phyloP scores from a whole-genome alignment of 331 rosid species.

The Stylosanthes scabra region DNA sequence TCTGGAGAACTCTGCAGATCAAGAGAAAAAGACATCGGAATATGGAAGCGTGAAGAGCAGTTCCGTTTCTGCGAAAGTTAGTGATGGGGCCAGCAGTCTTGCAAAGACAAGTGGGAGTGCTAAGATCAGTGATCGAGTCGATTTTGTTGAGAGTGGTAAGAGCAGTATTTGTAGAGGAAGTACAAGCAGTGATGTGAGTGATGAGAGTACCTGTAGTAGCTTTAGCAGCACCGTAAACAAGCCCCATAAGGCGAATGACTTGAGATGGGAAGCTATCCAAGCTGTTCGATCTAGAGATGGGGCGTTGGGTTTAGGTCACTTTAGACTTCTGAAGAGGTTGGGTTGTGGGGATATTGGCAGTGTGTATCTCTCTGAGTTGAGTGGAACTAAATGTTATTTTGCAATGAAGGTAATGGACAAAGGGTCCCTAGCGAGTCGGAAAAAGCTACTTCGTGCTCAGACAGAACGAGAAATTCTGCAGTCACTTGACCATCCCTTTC shows the following conservation, averaged over 20 bases:
- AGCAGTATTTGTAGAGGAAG: conserved; percentile 96
- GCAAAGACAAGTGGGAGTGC: conserved; percentile 92
- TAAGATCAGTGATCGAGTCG: conserved; percentile 82
- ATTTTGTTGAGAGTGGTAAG: conserved; percentile 93
- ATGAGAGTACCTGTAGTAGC: conserved; percentile 96
- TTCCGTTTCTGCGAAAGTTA: conserved; percentile 82
- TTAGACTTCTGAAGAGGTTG: conserved; percentile 86
- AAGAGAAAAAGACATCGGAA: conserved; percentile 80
- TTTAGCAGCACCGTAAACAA: conserved; percentile 87
- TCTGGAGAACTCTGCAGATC: conserved; percentile 62
- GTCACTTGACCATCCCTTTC: conserved; percentile 96
- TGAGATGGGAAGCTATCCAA: conserved; percentile 98
- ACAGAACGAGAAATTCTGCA: conserved; percentile 95
- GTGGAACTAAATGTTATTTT: conserved; percentile 92
- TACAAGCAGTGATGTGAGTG: conserved; percentile 95
- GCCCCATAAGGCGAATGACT: conserved; percentile 97
- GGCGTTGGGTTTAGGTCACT: conserved; percentile 80
- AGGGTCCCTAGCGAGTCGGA: conserved; percentile 91
- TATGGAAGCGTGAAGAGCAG: conserved; percentile 83
- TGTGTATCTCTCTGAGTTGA: conserved; percentile 93
- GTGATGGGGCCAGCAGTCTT: conserved; percentile 80
- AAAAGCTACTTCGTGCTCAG: conserved; percentile 97
- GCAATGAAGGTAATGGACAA: conserved; percentile 99
- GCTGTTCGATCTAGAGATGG: conserved; percentile 83
- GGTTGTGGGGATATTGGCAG: conserved; percentile 99